These are phyloP conservation scores for Handroanthus guayacan DNA, from an alignment of 257 asterid species.

Conservation along the genomic window DNA sequence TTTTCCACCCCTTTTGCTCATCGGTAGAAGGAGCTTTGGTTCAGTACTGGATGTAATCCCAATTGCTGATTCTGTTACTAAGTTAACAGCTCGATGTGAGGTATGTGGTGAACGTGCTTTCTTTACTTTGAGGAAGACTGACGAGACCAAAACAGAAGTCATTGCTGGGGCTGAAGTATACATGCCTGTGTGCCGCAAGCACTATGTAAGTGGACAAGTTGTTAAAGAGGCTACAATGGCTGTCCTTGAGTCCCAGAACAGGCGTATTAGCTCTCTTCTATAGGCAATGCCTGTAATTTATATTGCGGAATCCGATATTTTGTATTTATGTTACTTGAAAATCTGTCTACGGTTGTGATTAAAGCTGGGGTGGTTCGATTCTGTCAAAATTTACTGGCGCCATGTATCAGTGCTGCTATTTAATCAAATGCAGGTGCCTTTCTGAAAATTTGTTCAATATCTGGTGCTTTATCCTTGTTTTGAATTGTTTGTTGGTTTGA, in stretches of 20 bases:
- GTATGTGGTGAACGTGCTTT: constrained; percentile 76
- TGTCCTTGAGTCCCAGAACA: constrained; percentile 59
- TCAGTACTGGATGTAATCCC: constrained; percentile 86
- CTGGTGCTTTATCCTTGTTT: background rate
- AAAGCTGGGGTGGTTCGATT: background rate
- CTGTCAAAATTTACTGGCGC: background rate
- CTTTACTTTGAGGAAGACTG: constrained; percentile 89
- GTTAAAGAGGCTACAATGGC: constrained; percentile 77
- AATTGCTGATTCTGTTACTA: constrained; percentile 83
- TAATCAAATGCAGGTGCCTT: background rate
- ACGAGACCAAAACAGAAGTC: constrained; percentile 72
- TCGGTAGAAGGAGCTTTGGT: constrained; percentile 85
- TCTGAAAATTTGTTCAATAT: background rate
- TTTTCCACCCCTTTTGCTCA: background rate
- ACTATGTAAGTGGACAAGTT: constrained; percentile 81
- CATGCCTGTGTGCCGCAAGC: constrained; percentile 96
- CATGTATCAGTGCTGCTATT: background rate
- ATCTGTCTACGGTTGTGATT: background rate
- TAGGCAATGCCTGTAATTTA: constrained; percentile 22
- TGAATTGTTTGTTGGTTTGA: background rate
- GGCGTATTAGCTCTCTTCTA: constrained; percentile 43
- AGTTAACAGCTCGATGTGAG: constrained; percentile 81
- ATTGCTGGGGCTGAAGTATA: constrained; percentile 93
- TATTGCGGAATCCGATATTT: background rate
- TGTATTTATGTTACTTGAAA: background rate